phyloP scores from a whole-genome alignment of 805 yeast genomes.

The Wickerhamomyces queroliae region DNA sequence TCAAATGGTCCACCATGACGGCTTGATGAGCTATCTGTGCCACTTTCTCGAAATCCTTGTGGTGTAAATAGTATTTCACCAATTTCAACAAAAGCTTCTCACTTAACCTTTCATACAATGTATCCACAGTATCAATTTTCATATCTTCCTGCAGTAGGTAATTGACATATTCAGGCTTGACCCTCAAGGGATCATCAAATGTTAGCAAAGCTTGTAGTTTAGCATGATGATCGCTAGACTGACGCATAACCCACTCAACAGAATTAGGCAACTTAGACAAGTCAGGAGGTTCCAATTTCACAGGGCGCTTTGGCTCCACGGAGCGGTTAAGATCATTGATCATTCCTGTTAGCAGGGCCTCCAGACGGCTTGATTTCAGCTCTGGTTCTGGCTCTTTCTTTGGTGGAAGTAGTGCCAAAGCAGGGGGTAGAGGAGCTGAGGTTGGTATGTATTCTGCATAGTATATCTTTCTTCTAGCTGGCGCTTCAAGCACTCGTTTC shows the following conservation, averaged over 20 bases:
- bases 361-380: neutral
- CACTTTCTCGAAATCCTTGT: slow-evolving; percentile 8
- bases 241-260: neutral
- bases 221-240: slow-evolving; percentile 14
- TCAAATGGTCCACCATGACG: slow-evolving; percentile 2
- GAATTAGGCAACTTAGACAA: slow-evolving; percentile 1
- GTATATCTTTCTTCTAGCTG: neutral
- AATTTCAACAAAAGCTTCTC: slow-evolving; percentile 8
- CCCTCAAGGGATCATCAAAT: slow-evolving; percentile 6
- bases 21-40: slow-evolving; percentile 6
- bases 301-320: neutral
- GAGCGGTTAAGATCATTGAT: neutral
- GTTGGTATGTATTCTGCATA: neutral
- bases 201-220: slow-evolving; percentile 8
- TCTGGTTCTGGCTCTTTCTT: neutral
- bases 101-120: slow-evolving; percentile 3
- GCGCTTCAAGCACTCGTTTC: neutral
- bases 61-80: slow-evolving; percentile 4
- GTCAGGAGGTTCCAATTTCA: neutral
- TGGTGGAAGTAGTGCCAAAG: neutral
- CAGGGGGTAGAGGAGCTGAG: neutral
- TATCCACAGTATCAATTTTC: slow-evolving; percentile 1
- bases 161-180: slow-evolving; percentile 7
- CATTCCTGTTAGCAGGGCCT: too few species aligned
- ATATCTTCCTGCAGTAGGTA: slow-evolving; percentile 7